Evolutionary conservation across 495 filamentous ascomycete genomes (phyloP).

Genomic region (Cudoniella acicularis): DNA sequence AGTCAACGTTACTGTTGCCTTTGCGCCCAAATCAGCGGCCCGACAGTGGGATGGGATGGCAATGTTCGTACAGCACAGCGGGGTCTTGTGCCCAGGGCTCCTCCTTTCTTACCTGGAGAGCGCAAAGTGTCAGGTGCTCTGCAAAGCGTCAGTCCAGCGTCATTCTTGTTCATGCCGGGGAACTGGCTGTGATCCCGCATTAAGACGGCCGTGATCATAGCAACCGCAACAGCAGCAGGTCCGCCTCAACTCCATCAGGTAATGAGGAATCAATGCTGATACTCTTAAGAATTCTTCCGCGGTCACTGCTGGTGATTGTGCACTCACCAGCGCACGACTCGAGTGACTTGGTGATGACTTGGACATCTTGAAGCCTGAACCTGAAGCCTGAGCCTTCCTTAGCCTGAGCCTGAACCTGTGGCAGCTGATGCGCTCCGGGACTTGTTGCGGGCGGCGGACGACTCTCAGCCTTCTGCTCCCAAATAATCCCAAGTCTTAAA

Average conservation of each 20-base stretch:
- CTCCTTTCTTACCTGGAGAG: neutral
- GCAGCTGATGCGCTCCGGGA: neutral
- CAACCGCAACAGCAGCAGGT: neutral
- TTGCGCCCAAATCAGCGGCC: neutral
- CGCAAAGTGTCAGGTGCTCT: neutral
- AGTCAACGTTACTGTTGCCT: neutral
- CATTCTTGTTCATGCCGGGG: neutral
- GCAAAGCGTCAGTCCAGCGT: neutral
- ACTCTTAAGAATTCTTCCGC: too few relatives aligned
- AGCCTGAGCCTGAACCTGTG: too few relatives aligned
- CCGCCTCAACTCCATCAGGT: neutral
- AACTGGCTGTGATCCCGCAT: neutral
- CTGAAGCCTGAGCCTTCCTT: too few relatives aligned
- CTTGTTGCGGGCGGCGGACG: too few relatives aligned
- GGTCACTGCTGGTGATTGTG: too few relatives aligned
- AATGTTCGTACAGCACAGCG: too few relatives aligned
- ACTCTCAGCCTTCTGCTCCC: too few relatives aligned
- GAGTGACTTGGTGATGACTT: neutral
- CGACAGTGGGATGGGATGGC: neutral
- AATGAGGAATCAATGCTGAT: neutral
- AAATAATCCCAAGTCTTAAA: too few relatives aligned
- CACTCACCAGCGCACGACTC: too few relatives aligned
- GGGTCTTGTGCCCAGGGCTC: too few relatives aligned
- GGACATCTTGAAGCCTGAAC: neutral
- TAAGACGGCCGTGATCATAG: neutral